Evolutionary conservation across 2,329 filamentous ascomycete genomes (phyloP), one percentile per base, ranked within the genome.

Genomic region (Neonectria magnoliae): DNA sequence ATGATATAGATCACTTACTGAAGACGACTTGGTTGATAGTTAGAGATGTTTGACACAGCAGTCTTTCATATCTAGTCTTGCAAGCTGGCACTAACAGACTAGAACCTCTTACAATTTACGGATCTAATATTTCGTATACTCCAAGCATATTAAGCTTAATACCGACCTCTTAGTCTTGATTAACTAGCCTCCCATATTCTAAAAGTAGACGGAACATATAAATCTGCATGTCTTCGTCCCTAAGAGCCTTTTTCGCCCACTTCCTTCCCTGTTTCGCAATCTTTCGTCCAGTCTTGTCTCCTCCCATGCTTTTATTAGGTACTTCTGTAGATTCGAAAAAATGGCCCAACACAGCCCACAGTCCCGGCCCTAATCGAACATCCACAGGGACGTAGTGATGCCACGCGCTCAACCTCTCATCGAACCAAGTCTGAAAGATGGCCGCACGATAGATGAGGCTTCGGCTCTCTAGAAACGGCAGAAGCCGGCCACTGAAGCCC

Each of bases 141-240:
- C 10, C 10, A 31, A 31, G 7, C 29, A 31, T 31, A 31, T 31
- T 10, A 7, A 31, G 29, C 29, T 31, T 31, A 31, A 31, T 31
- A 31, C 29, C 10, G 10, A 7, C 29, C 29, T 31, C 29, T 31
- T 9, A 31, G 29, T 31, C 29, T 31, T 31, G 29, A 31, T 31
- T 31, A 31, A 51, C 27, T 33, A 54, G 36, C 22, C 51, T 54
- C 36, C 83, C 88, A 66, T 90, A 91, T 77, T 91, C 89, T 36
- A 91, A 78, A 59, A 91, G 76, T 69, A 94, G 73, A 51, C 91
- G 81, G 55, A 90, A 81, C 10, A 89, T 84, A 75, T 93, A 93
- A 8, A 93, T 82, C 73, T 88, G 84, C 90, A 93, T 93, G 73
- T 93, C 91, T 71, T 93, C 90, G 70, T 84, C 86, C 62, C 91